These are phyloP conservation scores for Aspergillus cejpii DNA, from an alignment of 2,329 filamentous ascomycete species.

Conservation along the genomic window DNA sequence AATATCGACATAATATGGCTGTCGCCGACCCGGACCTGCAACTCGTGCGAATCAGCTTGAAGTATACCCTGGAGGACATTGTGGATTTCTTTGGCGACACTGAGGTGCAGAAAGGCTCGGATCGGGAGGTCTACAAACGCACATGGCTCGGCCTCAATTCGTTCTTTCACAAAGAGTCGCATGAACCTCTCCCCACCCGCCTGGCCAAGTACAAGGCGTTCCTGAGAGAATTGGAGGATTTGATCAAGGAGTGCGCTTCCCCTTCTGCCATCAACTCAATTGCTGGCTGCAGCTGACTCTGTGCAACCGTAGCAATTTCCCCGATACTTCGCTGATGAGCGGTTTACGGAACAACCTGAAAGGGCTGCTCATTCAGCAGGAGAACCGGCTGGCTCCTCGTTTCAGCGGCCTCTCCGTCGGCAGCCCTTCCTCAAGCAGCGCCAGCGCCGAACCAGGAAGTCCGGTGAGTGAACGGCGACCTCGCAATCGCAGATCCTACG, in stretches of 20 bases:
- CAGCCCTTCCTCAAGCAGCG: conserved; percentile 22
- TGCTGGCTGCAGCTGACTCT: conserved; percentile 10
- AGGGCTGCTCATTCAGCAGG: conserved; percentile 26
- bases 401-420: conserved; percentile 24
- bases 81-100: conserved; percentile 41
- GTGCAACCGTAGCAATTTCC: conserved; percentile 18
- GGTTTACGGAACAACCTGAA: conserved; percentile 24
- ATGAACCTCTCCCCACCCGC: conserved; percentile 43
- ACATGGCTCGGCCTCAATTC: conserved; percentile 48
- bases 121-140: conserved; percentile 38
- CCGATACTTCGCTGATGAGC: conserved; percentile 23
- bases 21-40: conserved; percentile 45
- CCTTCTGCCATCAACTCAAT: not conserved
- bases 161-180: conserved; percentile 43
- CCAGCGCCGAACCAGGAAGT: conserved; percentile 22
- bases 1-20: conserved; percentile 34
- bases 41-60: conserved; percentile 45
- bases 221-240: conserved; percentile 41
- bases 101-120: conserved; percentile 24
- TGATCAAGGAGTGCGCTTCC: conserved; percentile 43
- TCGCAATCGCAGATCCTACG: conserved; percentile 31
- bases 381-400: conserved; percentile 22
- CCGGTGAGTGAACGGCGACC: conserved; percentile 26
- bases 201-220: conserved; percentile 48
- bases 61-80: conserved; percentile 48